These are phyloP conservation scores for Cocos nucifera DNA, from an alignment of 176 grass and related monocot species.

Conservation along the genomic window DNA sequence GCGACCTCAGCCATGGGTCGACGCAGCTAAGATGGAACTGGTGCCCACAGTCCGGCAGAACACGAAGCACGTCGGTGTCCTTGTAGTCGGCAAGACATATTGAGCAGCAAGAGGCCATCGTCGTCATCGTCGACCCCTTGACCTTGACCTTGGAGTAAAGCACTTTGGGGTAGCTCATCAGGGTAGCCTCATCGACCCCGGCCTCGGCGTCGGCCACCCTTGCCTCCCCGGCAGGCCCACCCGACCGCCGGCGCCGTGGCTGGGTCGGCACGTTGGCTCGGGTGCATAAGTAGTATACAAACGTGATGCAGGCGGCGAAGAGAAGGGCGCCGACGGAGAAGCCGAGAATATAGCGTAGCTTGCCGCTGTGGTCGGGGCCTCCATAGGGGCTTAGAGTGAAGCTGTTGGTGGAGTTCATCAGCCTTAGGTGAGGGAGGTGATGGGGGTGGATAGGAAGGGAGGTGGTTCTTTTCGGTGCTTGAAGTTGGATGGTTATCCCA, in stretches of 20 bases:
- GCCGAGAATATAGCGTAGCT: no score
- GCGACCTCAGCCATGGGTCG: slow-evolving; percentile 40
- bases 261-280: neutral
- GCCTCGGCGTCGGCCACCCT: neutral
- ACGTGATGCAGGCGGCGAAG: no score
- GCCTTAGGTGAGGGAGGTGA: no score
- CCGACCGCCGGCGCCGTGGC: slow-evolving; percentile 1
- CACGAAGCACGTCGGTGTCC: slow-evolving; percentile 30
- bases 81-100: slow-evolving; percentile 37
- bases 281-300: no score
- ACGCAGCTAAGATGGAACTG: slow-evolving; percentile 44
- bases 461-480: no score
- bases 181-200: slow-evolving; percentile 23
- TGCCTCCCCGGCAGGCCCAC: slow-evolving; percentile 9
- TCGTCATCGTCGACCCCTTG: slow-evolving; percentile 5
- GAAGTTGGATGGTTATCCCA: no score
- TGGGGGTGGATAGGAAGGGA: no score
- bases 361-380: no score
- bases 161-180: slow-evolving; percentile 17
- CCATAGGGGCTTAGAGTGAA: no score
- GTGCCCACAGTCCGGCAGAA: slow-evolving; percentile 40
- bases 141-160: slow-evolving; percentile 20
- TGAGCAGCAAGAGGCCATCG: slow-evolving; percentile 8
- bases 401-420: no score
- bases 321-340: no score